Evolutionary conservation across 2,329 filamentous ascomycete species (phyloP).

Genomic region (Beauveria bassiana): DNA sequence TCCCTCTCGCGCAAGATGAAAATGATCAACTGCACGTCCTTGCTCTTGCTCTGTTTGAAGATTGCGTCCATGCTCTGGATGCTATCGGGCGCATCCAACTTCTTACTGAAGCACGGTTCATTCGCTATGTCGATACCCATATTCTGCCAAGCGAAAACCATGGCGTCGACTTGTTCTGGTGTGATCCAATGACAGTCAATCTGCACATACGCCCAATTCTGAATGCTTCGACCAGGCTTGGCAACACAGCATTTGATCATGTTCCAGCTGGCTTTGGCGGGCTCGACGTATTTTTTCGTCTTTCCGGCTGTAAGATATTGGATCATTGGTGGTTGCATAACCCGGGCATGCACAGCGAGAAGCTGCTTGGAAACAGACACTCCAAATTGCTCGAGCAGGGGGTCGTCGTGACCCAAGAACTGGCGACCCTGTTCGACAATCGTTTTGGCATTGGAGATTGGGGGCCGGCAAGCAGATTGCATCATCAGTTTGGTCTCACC

Average conservation of each 20-base stretch:
- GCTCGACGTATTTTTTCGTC: slow-evolving; percentile 20
- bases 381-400: slow-evolving; percentile 48
- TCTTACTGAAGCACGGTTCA: slow-evolving; percentile 12
- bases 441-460: slow-evolving; percentile 57
- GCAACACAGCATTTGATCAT: slow-evolving; percentile 51
- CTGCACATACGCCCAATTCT: slow-evolving; percentile 43
- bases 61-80: slow-evolving; percentile 19
- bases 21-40: slow-evolving; percentile 44
- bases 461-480: slow-evolving; percentile 59
- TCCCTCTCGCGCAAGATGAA: slow-evolving; percentile 50
- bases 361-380: slow-evolving; percentile 53
- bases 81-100: slow-evolving; percentile 7
- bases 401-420: slow-evolving; percentile 49
- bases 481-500: slow-evolving; percentile 64
- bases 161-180: slow-evolving; percentile 24
- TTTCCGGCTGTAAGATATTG: slow-evolving; percentile 37
- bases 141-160: slow-evolving; percentile 8
- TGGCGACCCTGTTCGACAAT: slow-evolving; percentile 51
- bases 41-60: slow-evolving; percentile 24
- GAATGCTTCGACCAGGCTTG: slow-evolving; percentile 37
- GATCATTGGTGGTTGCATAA: slow-evolving; percentile 54
- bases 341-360: slow-evolving; percentile 64
- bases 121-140: slow-evolving; percentile 33
- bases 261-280: slow-evolving; percentile 60
- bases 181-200: slow-evolving; percentile 23